These are phyloP conservation scores for Lablab purpureus DNA, from an alignment of 306 rosid species.

Conservation along the genomic window DNA sequence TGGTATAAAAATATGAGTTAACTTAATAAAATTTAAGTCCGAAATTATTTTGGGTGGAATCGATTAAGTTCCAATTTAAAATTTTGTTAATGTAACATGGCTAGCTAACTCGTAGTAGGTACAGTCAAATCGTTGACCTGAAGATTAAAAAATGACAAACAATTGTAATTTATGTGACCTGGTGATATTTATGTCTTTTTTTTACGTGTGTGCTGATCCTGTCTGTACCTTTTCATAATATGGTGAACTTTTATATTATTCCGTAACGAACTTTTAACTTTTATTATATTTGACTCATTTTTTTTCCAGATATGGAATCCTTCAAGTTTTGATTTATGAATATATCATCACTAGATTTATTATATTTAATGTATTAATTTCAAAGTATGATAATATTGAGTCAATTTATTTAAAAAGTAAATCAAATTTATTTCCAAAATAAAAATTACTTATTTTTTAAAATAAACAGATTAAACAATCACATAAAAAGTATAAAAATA, in stretches of 20 bases:
- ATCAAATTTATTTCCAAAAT: too few species aligned
- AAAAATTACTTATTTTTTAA: too few species aligned
- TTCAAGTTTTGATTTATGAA: background rate
- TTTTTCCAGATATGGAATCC: background rate
- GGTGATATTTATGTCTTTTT: background rate
- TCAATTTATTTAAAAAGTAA: too few species aligned
- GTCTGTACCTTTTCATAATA: background rate
- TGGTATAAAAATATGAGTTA: background rate
- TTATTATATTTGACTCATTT: background rate
- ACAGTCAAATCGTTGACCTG: background rate
- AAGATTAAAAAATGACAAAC: background rate
- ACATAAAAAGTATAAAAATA: too few species aligned
- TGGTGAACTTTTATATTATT: background rate
- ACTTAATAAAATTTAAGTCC: background rate
- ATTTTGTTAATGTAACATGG: background rate
- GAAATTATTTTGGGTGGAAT: background rate
- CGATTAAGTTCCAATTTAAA: background rate
- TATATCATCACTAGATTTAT: background rate
- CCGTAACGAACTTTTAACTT: background rate
- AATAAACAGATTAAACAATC: too few species aligned
- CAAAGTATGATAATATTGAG: background rate
- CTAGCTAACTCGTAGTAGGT: background rate
- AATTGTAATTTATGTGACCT: background rate
- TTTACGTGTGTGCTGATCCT: background rate
- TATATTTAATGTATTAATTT: background rate